Conservation (phyloP, 179 eudicot genomes). For the Beta macrorhiza region DNA sequence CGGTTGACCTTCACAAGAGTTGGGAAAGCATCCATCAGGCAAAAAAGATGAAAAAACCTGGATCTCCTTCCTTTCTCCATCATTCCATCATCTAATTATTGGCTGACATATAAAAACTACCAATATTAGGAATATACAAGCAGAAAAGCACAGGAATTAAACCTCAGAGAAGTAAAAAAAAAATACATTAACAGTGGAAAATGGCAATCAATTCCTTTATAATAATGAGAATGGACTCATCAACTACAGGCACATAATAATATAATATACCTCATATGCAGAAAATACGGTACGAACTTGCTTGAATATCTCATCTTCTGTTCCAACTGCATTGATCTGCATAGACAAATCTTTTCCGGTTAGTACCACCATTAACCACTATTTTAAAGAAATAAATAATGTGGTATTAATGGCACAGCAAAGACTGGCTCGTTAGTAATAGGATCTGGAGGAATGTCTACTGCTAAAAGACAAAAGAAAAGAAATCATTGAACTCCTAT, state of each 20-base stretch:
- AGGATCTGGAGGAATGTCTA: not conserved
- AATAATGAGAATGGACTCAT: not conserved
- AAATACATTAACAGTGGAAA: not conserved
- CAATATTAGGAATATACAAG: constrained; percentile 1
- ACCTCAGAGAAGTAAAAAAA: not conserved
- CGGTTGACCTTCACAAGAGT: not conserved
- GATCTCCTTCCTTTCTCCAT: not conserved
- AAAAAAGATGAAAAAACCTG: not conserved
- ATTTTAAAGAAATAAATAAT: no score
- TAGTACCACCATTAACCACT: not conserved
- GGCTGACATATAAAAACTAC: constrained; percentile 23
- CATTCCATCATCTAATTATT: constrained; percentile 17
- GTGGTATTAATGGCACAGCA: not conserved
- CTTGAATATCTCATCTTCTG: constrained; percentile 76
- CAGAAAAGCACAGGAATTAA: not conserved
- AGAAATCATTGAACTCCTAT: not conserved
- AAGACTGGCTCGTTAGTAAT: not conserved
- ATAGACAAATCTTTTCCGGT: not conserved
- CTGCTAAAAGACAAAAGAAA: not conserved
- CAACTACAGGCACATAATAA: not conserved
- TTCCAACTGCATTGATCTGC: constrained; percentile 83
- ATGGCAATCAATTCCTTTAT: not conserved
- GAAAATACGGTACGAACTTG: constrained; percentile 64
- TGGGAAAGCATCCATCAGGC: constrained; percentile 12
- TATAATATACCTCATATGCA: constrained; percentile 46